A percentile compares a stretch with the other conserved stretches of the same genome.
Evolutionary conservation across 768 basidiomycete genomes (phyloP).

Genomic region (Leccinum barrowsii): DNA sequence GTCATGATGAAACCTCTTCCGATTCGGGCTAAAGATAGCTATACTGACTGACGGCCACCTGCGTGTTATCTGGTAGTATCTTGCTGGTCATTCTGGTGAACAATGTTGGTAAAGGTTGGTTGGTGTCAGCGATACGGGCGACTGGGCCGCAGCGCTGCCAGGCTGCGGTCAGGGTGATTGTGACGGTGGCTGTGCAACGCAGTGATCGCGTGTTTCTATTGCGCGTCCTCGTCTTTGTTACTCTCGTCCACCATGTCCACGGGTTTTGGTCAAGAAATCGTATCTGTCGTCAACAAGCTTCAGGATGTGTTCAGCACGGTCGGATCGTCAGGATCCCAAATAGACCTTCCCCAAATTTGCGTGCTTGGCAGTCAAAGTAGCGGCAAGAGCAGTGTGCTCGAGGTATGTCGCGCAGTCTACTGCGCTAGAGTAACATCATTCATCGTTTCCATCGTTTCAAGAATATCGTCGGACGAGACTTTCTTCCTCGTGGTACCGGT

Average conservation of each 20-base stretch:
- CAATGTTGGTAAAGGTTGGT: background rate
- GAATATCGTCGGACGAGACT: slow-evolving; percentile 98
- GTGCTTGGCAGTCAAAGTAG: slow-evolving; percentile 90
- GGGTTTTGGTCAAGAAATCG: slow-evolving; percentile 78
- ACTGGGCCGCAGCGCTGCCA: background rate
- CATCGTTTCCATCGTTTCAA: slow-evolving; percentile 30
- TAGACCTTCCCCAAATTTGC: slow-evolving; percentile 91
- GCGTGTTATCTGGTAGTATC: slow-evolving; percentile 1
- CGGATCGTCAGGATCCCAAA: slow-evolving; percentile 69
- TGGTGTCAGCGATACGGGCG: background rate
- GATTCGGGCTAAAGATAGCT: background rate
- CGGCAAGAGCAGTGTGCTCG: slow-evolving; percentile 89
- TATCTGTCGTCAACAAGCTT: slow-evolving; percentile 79
- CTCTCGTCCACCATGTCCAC: slow-evolving; percentile 40
- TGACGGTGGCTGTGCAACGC: slow-evolving; percentile 27
- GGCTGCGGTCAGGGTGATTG: background rate
- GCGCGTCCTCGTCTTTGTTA: slow-evolving; percentile 11
- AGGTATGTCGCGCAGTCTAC: slow-evolving; percentile 46
- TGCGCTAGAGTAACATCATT: background rate
- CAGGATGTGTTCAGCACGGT: slow-evolving; percentile 89
- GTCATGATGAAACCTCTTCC: too few relatives aligned
- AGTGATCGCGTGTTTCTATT: slow-evolving; percentile 23
- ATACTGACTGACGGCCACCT: background rate
- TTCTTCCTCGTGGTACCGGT: slow-evolving; percentile 97
- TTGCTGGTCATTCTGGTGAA: background rate